Evolutionary conservation across 2,329 filamentous ascomycete species (phyloP), one percentile per base, ranked within the genome.

Genomic region (Ophiosphaerella herpotricha): DNA sequence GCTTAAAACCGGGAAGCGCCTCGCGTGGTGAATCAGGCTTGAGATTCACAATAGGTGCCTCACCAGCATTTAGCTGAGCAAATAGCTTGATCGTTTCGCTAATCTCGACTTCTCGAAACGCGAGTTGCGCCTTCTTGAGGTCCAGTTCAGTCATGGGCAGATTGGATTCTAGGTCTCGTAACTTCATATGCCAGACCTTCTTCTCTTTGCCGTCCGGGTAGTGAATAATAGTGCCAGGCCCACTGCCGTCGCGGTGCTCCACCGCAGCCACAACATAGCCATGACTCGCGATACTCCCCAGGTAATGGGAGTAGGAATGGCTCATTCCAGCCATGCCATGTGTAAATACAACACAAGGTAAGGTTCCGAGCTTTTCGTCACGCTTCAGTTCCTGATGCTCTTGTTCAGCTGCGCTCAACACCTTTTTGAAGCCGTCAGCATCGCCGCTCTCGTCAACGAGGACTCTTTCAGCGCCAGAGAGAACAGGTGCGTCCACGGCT

Each of bases 1-100:
- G 71, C 32, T 74, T 66, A 78, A 85, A 88, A 13, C 72, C 70
- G 3, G 73, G 59, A 1, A 75, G 54, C 72, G 71, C 18, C 59
- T 61, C 38, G 78, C 82, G 65, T 81, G 82, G 32, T 54, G 62
- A 55, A 77, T 78, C 8, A 77, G 70, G 71, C 81, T 86, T 64
- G 23, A 67, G 56, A 55, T 67, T 70, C 5, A 58, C 66, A 11
- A 78, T 50, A 4, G 66, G 60, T 3, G 57, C 71, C 3, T 68
- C 54, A 7, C 76, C 75, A 9, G 66, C 63, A 39, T 77, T 75
- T 40, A 79, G 67, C 41, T 57, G 61, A 4, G 64, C 57, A 29
- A 79, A 68, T 7, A 78, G 66, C 24, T 68, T 70, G 36, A 78
- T 71, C 1, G 75, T 77, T 61, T 78, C 77, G 54, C 74, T 68